phyloP scores from a whole-genome alignment of 2,329 filamentous ascomycete species.

The Neonectria faginata region DNA sequence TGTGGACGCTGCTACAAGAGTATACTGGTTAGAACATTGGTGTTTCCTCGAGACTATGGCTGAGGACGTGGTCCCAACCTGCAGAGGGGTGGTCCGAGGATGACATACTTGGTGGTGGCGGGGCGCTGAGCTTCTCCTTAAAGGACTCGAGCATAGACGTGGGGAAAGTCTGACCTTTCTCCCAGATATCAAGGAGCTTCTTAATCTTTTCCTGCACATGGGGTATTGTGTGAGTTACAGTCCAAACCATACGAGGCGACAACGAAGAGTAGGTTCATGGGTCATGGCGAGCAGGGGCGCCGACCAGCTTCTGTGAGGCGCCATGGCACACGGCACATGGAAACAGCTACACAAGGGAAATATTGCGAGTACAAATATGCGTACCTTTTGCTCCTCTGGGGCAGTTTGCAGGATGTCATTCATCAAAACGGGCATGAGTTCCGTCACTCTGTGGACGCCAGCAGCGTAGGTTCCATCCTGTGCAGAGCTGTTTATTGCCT shows the following conservation, averaged over 20 bases:
- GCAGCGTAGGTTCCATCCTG: slow-evolving; percentile 94
- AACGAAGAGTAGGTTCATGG: slow-evolving; percentile 34
- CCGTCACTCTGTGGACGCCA: slow-evolving; percentile 95
- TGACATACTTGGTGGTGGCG: slow-evolving; percentile 72
- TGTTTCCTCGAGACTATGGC: slow-evolving; percentile 2
- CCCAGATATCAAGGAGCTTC: slow-evolving; percentile 98
- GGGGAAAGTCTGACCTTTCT: slow-evolving; percentile 93
- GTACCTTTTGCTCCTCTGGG: slow-evolving; percentile 96
- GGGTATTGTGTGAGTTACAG: slow-evolving; percentile 55
- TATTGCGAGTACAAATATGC: slow-evolving; percentile 56
- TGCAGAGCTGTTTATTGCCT: slow-evolving; percentile 82
- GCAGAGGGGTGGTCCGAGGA: slow-evolving; percentile 14
- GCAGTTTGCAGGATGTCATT: slow-evolving; percentile 91
- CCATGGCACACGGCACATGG: slow-evolving; percentile 30
- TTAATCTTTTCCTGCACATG: slow-evolving; percentile 87
- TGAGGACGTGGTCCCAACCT: slow-evolving; percentile 8
- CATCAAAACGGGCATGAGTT: slow-evolving; percentile 93
- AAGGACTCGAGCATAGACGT: slow-evolving; percentile 81
- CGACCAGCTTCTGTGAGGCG: slow-evolving; percentile 30
- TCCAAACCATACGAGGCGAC: slow-evolving; percentile 37
- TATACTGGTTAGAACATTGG: slow-evolving; percentile 54
- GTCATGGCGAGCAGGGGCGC: slow-evolving; percentile 25
- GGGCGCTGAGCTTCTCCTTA: slow-evolving; percentile 80
- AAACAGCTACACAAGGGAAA: slow-evolving; percentile 41
- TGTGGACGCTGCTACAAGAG: slow-evolving; percentile 68